Evolutionary conservation across 179 eudicot species (phyloP).

Genomic region (Drosera spatulata): DNA sequence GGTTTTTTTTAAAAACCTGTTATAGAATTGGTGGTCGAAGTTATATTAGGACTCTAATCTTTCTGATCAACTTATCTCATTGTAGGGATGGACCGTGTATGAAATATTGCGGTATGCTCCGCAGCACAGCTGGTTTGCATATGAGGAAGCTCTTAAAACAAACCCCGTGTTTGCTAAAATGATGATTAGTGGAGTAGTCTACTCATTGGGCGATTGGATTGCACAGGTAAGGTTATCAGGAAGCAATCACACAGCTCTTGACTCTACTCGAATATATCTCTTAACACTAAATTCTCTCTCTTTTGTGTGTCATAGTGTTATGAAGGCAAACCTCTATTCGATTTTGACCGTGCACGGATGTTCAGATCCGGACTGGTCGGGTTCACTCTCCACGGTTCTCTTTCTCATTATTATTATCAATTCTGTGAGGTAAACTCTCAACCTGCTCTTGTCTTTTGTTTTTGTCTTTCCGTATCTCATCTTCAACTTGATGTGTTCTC

Average conservation of each 20-base stretch:
- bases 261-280: not conserved
- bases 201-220: conserved; percentile 41
- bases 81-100: conserved; percentile 40
- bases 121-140: conserved; percentile 39
- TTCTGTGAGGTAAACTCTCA: conserved; percentile 29
- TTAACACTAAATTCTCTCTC: not conserved
- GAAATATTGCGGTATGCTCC: conserved; percentile 41
- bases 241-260: not conserved
- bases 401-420: conserved; percentile 37
- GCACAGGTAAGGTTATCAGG: conserved; percentile 22
- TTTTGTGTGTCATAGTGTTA: conserved; percentile 24
- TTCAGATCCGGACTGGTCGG: conserved; percentile 39
- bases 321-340: conserved; percentile 35
- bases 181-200: conserved; percentile 38
- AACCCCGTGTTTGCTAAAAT: conserved; percentile 38
- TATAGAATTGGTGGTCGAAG: not conserved
- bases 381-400: conserved; percentile 37
- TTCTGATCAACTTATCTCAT: conserved; percentile 6
- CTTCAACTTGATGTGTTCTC: not conserved
- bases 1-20: not conserved
- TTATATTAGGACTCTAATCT: not conserved
- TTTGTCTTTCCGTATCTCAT: not conserved
- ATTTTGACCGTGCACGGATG: conserved; percentile 35
- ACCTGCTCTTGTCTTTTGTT: not conserved
- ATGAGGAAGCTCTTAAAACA: conserved; percentile 34